Base-by-base conservation (phyloP, 371 early-diverging fungal genomes). In the Rhizopus stolonifer region DNA sequence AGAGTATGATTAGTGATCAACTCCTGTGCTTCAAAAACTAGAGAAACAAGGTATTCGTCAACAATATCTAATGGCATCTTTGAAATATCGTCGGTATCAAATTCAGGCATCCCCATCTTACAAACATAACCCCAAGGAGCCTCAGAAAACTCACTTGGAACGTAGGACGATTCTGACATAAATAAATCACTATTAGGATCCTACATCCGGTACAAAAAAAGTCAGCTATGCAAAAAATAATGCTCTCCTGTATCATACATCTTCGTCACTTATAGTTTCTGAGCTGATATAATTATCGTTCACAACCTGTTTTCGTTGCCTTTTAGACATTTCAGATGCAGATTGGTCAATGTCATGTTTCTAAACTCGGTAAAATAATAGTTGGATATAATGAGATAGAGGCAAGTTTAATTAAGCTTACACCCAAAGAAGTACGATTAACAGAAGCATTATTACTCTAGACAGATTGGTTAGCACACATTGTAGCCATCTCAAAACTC, bases 161-260 rank as follows among this genome's bases (percentile, higher is more conserved):
- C 47, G 31, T 46, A 46, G 14, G 47, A 46, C 26, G 47, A 46
- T 3, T 29, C 47, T 9, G 47, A 46, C n/a, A n/a, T n/a, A n/a
- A n/a, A n/a, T 32, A 46, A 46, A 32, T 31, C 31, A 46, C 9
- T 46, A 18, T 29, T 46, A 18, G 47, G 47, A 46, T 46, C 32
- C 47, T 46, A 46, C 4, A 31, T 46, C 17, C 47, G 17, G 47
- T 31, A 46, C 47, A 46, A 46, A 9, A 46, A 46, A 46, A 25
- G 31, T 46, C 31, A 46, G 31, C 17, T 31, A 46, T 29, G 47
- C 47, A 31, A 31, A 29, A 46, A 29, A 46, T 15, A 31, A 46
- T 46, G 26, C 26, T 46, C 47, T 46, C 31, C 31, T 46, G 47
- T 46, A 31, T n/a, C 47, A 46, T 29, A 46, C 47, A 46, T 46